A percentile compares a stretch with the other conserved stretches of the same genome.
Evolutionary conservation across 208 protist genomes (phyloP).

Genomic region (Leishmania lainsoni): DNA sequence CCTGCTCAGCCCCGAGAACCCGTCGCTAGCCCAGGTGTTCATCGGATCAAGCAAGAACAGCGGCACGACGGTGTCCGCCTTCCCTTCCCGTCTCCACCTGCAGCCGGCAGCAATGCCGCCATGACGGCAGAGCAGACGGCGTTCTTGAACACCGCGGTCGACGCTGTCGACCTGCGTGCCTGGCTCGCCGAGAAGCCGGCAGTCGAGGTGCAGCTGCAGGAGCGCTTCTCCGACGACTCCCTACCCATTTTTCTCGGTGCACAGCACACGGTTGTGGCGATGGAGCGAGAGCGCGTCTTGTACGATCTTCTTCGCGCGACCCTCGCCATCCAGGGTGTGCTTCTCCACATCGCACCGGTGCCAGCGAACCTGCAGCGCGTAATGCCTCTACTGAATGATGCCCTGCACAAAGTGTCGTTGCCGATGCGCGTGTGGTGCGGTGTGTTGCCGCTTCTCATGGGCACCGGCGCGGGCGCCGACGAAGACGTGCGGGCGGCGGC

Average conservation of each 20-base stretch:
- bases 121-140: constrained; percentile 49
- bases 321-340: constrained; percentile 50
- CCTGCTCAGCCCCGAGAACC: constrained; percentile 58
- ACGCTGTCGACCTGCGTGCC: constrained; percentile 34
- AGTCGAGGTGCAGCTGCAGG: constrained; percentile 14
- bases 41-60: not conserved
- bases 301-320: constrained; percentile 57
- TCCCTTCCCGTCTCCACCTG: not conserved
- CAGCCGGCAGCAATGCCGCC: not conserved
- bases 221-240: constrained; percentile 4
- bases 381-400: constrained; percentile 50
- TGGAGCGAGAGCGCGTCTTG: constrained; percentile 37
- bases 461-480: constrained; percentile 22
- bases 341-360: constrained; percentile 48
- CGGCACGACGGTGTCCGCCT: not conserved
- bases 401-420: constrained; percentile 41
- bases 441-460: constrained; percentile 53
- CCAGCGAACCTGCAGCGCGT: constrained; percentile 48
- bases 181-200: constrained; percentile 40
- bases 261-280: constrained; percentile 15
- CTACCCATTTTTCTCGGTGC: constrained; percentile 26
- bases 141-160: constrained; percentile 51
- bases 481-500: constrained; percentile 37
- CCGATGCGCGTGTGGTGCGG: constrained; percentile 63
- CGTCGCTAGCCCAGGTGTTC: constrained; percentile 36